Evolutionary conservation across 352 stramenopile species (phyloP).

Genomic region (Pythium brassicae): DNA sequence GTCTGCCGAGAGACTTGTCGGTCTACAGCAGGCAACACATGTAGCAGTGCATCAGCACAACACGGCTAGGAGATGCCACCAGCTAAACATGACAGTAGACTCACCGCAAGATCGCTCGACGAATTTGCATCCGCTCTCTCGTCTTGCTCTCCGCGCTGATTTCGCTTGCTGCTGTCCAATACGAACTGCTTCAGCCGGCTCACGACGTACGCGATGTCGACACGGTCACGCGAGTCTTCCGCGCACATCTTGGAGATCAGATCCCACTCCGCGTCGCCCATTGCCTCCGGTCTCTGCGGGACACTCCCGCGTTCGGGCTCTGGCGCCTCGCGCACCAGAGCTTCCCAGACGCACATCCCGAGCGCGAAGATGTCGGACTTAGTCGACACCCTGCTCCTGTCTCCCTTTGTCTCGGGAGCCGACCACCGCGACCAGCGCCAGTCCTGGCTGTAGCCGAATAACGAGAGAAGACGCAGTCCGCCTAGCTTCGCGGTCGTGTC

Average conservation of each 20-base stretch:
- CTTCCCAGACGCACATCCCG: constrained; percentile 18
- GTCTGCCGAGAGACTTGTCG: background rate
- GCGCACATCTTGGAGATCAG: constrained; percentile 2
- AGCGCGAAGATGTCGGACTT: constrained; percentile 27
- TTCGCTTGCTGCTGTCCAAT: too few species aligned
- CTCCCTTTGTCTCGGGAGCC: background rate
- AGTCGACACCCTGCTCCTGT: background rate
- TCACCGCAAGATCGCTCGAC: too few species aligned
- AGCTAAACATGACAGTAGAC: too few species aligned
- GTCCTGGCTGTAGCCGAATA: too few species aligned
- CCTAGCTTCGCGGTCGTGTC: constrained; percentile 11
- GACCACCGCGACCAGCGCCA: too few species aligned
- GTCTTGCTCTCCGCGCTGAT: too few species aligned
- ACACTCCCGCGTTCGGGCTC: background rate
- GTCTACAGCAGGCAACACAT: too few species aligned
- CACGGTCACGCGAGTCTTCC: background rate
- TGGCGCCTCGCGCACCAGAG: background rate
- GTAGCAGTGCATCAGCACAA: too few species aligned
- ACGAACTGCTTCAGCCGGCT: background rate
- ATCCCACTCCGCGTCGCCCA: constrained; percentile 3
- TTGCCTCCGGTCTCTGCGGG: background rate
- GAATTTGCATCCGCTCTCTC: too few species aligned
- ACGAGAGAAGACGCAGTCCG: constrained; percentile 6
- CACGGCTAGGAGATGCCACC: too few species aligned
- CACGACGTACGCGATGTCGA: background rate